Evolutionary conservation across 768 basidiomycete genomes (phyloP), one percentile per base, ranked within the genome.

Genomic region (Amanita muscaria): DNA sequence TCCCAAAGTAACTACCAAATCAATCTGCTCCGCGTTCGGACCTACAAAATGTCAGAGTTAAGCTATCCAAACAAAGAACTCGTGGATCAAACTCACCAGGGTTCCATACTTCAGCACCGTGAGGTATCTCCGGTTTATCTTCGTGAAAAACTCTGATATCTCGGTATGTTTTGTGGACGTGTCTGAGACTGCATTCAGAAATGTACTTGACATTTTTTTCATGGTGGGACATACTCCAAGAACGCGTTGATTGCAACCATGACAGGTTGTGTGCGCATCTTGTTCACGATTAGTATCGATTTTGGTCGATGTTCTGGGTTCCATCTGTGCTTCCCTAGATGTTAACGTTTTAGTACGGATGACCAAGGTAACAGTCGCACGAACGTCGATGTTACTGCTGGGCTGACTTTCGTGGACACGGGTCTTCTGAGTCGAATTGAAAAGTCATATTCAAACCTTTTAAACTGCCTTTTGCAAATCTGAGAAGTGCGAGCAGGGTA

Each of bases 1-100:
- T 35, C 93, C 93, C 1, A 97, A 65, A 0, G 93, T 94, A 21
- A 96, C 79, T 15, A 96, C 83, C 7, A 97, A 68, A 59, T 91
- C 87, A 47, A 94, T 86, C 44, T 73, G 73, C 51, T 79, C 68
- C 3, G 80, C 67, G 39, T 65, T 64, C 34, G 67, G 70, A 36
- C 73, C 73, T 68, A 53, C 43, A 33, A 32, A 27, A 40, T 25
- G 45, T 34, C 39, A n/a, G n/a, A 21, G 46, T 46, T 43, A 16
- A 24, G 34, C 15, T 39, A 32, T 11, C 24, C 11, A 24, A 18
- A 14, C 30, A 14, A 40, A 25, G 3, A 25, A 29, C 6, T 5
- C 12, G 42, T 25, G 12, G 16, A 19, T 14, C n/a, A 31, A 21
- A 53, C 70, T 47, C 44, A 79, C 82, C 73, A 53, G 80, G 73